Conservation (phyloP, 73 alveolate genomes). For the Blepharisma stoltei region DNA sequence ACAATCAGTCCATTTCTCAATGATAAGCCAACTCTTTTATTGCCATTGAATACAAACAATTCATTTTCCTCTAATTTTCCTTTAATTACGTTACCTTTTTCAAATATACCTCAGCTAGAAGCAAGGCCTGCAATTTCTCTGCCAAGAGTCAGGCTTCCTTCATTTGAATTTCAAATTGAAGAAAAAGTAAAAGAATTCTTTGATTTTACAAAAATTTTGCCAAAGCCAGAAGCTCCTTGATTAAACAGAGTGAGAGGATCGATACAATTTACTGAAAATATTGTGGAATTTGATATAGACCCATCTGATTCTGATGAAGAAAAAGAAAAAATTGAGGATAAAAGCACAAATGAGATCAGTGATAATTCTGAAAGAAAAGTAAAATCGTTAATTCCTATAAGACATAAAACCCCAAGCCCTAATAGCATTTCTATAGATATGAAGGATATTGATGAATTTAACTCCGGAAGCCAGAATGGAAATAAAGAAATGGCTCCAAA, state of each 20-base stretch:
- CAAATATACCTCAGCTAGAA: not conserved
- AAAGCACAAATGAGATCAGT: not conserved
- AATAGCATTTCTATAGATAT: not conserved
- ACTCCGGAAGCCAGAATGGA: not conserved
- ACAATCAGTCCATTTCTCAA: conserved; percentile 15
- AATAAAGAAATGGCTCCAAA: not conserved
- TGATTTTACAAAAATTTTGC: not conserved
- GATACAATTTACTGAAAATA: not conserved
- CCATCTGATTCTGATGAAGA: not conserved
- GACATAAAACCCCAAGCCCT: not conserved
- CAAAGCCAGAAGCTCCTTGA: conserved; percentile 28
- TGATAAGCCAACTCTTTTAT: not conserved
- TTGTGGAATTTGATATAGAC: conserved; percentile 9
- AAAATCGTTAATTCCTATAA: not conserved
- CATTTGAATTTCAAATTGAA: not conserved
- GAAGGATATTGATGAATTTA: not conserved
- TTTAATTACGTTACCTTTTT: not conserved
- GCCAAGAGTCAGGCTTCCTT: not conserved
- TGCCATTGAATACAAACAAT: not conserved
- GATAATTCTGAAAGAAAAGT: not conserved
- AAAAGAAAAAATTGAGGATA: not conserved
- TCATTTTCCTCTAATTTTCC: conserved; percentile 1
- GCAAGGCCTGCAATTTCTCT: conserved; percentile 12
- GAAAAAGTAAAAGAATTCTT: not conserved
- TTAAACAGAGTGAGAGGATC: not conserved